A percentile compares a stretch with the other conserved stretches of the same genome.
phyloP scores from a whole-genome alignment of 768 basidiomycete genomes.

The Phylloporus scabripes region DNA sequence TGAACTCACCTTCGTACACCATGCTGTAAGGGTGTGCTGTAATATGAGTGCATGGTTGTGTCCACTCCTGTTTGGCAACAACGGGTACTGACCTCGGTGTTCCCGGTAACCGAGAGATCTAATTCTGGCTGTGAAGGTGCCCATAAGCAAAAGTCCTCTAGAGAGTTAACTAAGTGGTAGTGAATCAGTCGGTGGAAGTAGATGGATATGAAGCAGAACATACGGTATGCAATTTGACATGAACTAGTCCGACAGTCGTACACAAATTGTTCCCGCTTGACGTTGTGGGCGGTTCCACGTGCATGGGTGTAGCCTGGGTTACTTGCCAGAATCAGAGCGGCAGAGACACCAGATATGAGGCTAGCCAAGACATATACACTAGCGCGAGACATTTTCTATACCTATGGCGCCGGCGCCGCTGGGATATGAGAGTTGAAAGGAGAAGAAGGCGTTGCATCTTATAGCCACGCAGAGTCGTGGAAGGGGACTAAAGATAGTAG shows the following conservation, averaged over 20 bases:
- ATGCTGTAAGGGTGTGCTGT: constrained; percentile 47
- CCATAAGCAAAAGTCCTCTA: constrained; percentile 52
- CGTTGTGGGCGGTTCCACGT: constrained; percentile 42
- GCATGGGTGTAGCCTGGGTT: constrained; percentile 36
- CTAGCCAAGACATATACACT: constrained; percentile 15
- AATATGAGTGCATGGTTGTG: constrained; percentile 12
- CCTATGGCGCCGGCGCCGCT: constrained; percentile 13
- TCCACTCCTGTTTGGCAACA: constrained; percentile 5
- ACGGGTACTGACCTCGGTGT: constrained; percentile 48
- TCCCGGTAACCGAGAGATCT: constrained; percentile 50
- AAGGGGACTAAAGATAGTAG: constrained; percentile 20
- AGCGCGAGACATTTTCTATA: constrained; percentile 18
- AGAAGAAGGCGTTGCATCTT: constrained; percentile 12
- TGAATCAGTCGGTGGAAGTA: neutral
- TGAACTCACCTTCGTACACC: constrained; percentile 41
- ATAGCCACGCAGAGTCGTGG: constrained; percentile 22
- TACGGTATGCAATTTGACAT: constrained; percentile 65
- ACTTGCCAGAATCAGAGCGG: constrained; percentile 15
- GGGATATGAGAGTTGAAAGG: constrained; percentile 6
- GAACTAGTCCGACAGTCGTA: constrained; percentile 55
- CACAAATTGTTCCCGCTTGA: constrained; percentile 56
- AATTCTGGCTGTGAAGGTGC: constrained; percentile 48
- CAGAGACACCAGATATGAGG: constrained; percentile 16
- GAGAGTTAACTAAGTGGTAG: constrained; percentile 49
- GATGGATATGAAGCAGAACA: constrained; percentile 16